Conservation (phyloP, 1,284 basidiomycete genomes). For the Tetrapyrgos nigripes region DNA sequence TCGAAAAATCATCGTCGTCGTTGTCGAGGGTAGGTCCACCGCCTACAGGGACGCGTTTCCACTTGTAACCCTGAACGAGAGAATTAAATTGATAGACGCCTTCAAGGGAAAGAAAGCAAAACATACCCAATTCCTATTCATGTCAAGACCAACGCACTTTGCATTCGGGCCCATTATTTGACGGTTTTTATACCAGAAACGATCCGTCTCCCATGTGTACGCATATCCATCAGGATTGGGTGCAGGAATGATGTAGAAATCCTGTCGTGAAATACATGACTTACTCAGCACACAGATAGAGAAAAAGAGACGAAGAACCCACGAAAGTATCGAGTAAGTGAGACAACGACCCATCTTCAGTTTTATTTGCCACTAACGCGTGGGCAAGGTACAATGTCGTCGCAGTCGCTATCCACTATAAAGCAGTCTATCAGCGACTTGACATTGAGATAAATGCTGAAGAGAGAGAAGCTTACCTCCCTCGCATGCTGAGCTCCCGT, state of each 20-base stretch:
- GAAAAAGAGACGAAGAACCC: constrained; percentile 1
- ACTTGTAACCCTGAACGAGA: constrained; percentile 63
- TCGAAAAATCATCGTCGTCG: background rate
- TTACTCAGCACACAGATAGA: background rate
- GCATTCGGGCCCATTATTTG: constrained; percentile 57
- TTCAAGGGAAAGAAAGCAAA: constrained; percentile 12
- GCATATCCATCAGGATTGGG: constrained; percentile 88
- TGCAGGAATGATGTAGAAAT: constrained; percentile 80
- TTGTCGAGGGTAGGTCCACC: constrained; percentile 23
- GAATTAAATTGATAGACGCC: constrained; percentile 11
- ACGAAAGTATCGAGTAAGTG: constrained; percentile 64
- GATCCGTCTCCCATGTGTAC: constrained; percentile 70
- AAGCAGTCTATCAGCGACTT: constrained; percentile 15
- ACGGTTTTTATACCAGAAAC: constrained; percentile 88
- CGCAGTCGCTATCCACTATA: constrained; percentile 85
- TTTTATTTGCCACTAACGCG: constrained; percentile 59
- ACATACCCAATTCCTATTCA: constrained; percentile 78
- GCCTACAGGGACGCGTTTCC: constrained; percentile 50
- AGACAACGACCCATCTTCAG: constrained; percentile 53
- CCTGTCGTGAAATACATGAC: constrained; percentile 38
- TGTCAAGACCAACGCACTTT: constrained; percentile 76
- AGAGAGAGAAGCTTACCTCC: constrained; percentile 55
- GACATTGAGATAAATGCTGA: background rate
- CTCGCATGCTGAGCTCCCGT: constrained; percentile 82
- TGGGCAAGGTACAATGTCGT: constrained; percentile 80